Evolutionary conservation across 768 basidiomycete genomes (phyloP), one percentile per base, ranked within the genome.

Genomic region (Sporobolomyces phaffii): DNA sequence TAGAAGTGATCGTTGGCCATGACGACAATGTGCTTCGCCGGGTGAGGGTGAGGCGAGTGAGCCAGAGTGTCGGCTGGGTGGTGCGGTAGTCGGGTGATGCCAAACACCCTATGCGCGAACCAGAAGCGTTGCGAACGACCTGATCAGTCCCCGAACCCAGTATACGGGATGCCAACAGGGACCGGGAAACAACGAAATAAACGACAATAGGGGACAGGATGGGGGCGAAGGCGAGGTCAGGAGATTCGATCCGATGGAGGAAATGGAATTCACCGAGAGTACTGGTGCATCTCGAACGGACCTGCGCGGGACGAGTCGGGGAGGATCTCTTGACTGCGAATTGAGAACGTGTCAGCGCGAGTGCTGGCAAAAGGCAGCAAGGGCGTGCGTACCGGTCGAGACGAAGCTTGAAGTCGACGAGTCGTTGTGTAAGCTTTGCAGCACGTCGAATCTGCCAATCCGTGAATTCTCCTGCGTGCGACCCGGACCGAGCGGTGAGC

Each of bases 391-490:
- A 72, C 74, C 72, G 56, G 61, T 74, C 72, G 7, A 75, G 49
- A 41, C 64, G 62, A 15, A 72, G 82, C 74, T 86, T 90, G 79
- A 89, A 91, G 44, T 86, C 83, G 26, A 92, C 76, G 48, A 85
- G 80, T 53, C 90, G 82, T 75, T 85, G 81, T 20, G 86, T 79
- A 17, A 96, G 79, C 86, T 89, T 93, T 18, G 91, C 86, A 0
- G 91, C 87, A 48, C 90, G 81, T 74, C 88, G 82, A 53, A 93
- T 79, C 77, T 98, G 93, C 90, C 90, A 91, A 22, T 84, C 82
- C 0, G 86, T 88, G 54, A 87, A 78, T 43, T 74, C 77, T 59
- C 74, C 78, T 50, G 63, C 63, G 24, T n/a, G 43, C 20, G 34
- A n/a, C 31, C 9, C 7, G 31, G 13, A 6, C 20, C n/a, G n/a